Evolutionary conservation across 306 rosid genomes (phyloP).

Genomic region (Cyclanthera cordifolia): DNA sequence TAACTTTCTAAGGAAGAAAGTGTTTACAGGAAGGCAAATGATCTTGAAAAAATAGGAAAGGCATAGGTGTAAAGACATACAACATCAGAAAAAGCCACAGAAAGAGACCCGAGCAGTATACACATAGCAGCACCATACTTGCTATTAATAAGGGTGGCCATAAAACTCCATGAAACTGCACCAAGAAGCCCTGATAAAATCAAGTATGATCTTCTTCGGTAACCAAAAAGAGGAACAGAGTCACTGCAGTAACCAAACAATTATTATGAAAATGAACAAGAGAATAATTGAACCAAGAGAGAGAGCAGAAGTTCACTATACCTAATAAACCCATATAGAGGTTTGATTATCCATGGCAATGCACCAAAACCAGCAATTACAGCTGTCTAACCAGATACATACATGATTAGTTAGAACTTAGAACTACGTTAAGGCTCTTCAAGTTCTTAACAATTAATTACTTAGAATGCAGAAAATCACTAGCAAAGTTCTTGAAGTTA

Average conservation of each 20-base stretch:
- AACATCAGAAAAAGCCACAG: slow-evolving; percentile 98
- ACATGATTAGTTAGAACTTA: slow-evolving; percentile 34
- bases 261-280: neutral
- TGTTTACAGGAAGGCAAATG: neutral
- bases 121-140: slow-evolving; percentile 74
- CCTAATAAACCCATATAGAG: slow-evolving; percentile 92
- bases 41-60: neutral
- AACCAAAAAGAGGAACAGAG: slow-evolving; percentile 94
- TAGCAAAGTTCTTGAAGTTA: neutral
- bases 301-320: slow-evolving; percentile 13
- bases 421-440: neutral
- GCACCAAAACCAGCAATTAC: slow-evolving; percentile 79
- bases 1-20: neutral
- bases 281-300: neutral
- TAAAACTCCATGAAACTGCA: slow-evolving; percentile 85
- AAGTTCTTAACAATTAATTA: neutral
- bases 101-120: slow-evolving; percentile 89
- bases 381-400: slow-evolving; percentile 71
- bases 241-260: slow-evolving; percentile 47
- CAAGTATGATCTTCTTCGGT: slow-evolving; percentile 89
- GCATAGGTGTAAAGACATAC: slow-evolving; percentile 42
- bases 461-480: neutral
- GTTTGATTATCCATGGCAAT: slow-evolving; percentile 91
- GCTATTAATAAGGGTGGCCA: slow-evolving; percentile 75
- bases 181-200: slow-evolving; percentile 94